Evolutionary conservation across 2,329 filamentous ascomycete genomes (phyloP), one percentile per base, ranked within the genome.

Genomic region (Plectosphaerella plurivora): DNA sequence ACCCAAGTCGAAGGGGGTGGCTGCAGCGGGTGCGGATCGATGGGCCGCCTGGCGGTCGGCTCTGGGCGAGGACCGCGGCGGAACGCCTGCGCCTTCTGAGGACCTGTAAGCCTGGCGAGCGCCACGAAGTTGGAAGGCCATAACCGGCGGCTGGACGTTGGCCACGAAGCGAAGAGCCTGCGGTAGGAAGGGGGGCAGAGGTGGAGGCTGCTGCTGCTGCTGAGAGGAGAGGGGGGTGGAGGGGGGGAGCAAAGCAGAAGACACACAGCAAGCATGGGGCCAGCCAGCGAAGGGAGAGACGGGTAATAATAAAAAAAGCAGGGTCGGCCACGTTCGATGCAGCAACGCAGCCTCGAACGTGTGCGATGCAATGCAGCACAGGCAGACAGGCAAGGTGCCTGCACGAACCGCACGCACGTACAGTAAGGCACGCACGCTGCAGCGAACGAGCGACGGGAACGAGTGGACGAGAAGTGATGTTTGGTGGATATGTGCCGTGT

Each of bases 31-130:
- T 36, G 56, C 56, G 46, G 56, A 57, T 51, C 55, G 53, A 50
- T 58, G 55, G 50, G 53, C 56, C 22, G 47, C 48, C 49, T 58
- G 51, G 49, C 55, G 55, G 47, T 55, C 56, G 42, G 50, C 16
- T 22, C 24, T 41, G 48, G 56, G 56, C n/a, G 49, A 49, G 22
- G 46, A 54, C n/a, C 50, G 53, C 52, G 55, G 50, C 25, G 50
- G 54, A 20, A 52, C 44, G 45, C 36, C 54, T 39, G 54, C 53
- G 50, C 54, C 54, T 57, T 57, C 56, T 57, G 56, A 57, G 53
- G 50, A 55, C 50, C 54, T 54, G 56, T 57, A 52, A 57, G 56
- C 52, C 52, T 57, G 53, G 50, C 50, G 54, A 53, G 54, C 52
- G 51, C 56, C 54, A 44, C 47, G 54, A 28, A 48, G 52, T 45